Evolutionary conservation across 768 basidiomycete genomes (phyloP), one percentile per base, ranked within the genome.

Genomic region (Lactarius akahatsu): DNA sequence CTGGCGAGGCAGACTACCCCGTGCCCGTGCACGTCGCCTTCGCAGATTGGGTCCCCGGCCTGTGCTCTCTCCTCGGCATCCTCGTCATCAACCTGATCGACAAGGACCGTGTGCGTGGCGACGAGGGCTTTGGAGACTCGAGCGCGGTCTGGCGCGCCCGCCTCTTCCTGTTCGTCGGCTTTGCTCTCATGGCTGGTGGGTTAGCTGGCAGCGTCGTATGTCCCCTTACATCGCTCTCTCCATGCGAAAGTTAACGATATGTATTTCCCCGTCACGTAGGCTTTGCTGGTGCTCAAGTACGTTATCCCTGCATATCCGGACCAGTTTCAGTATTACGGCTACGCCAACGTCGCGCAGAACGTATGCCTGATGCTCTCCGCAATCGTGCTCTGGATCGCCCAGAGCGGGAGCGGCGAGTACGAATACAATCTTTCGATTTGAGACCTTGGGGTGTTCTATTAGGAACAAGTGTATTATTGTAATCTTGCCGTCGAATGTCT

Each of bases 121-220:
- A 93, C 10, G 92, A 90, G 64, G 85, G 85, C 0, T 92, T 89
- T 72, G 91, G 91, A 3, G 91, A 94, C 72, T 81, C 92, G 0
- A 80, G 87, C 1, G 90, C 93, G 3, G 94, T 97, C 18, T 97
- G 94, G 94, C 82, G 92, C 69, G 96, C 96, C 7, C 80, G 96
- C 36, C 77, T 97, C 70, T 86, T 96, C 73, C 76, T 98, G 68
- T 99, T 99, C 77, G 83, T 98, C 66, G 96, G 96, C 1, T 97
- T 99, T 73, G 95, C 96, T 0, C 76, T 98, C 56, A 95, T 99
- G 94, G 97, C 97, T 2, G 96, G 97, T 9, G 97, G 97, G 0
- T 75, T 98, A 55, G 97, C 96, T n/a, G 97, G 96, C 59, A 96
- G 94, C 73, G 86, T 97, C 74, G 96, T 98, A 73, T 72, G 95